Conservation (phyloP, 192 early-diverging fungal genomes). For the Hyaloraphidium curvatum region DNA sequence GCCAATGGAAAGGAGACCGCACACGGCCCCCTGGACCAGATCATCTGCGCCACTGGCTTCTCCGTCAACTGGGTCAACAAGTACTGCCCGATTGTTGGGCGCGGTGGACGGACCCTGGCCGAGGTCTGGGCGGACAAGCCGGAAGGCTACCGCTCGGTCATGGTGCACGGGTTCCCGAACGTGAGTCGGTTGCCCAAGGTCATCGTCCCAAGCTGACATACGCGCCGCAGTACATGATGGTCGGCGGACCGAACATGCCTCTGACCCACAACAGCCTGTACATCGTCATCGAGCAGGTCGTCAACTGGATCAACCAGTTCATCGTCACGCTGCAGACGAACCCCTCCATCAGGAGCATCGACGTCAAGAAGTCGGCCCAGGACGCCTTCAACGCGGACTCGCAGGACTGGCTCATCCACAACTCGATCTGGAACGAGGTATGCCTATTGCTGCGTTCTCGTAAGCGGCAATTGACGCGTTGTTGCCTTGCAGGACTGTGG, state of each 20-base stretch:
- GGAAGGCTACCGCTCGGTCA: background rate
- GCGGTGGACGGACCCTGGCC: background rate
- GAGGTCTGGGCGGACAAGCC: background rate
- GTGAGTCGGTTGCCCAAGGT: background rate
- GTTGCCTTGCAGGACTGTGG: background rate
- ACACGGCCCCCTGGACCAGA: background rate
- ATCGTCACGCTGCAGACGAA: background rate
- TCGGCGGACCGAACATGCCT: background rate
- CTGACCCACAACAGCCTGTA: constrained; percentile 1
- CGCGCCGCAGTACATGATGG: background rate
- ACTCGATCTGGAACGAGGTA: background rate
- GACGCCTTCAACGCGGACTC: background rate
- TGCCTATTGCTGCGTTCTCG: background rate
- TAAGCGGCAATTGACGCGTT: background rate
- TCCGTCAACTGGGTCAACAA: background rate
- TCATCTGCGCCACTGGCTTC: background rate
- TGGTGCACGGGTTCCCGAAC: constrained; percentile 1
- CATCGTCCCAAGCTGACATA: background rate
- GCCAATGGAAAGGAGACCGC: background rate
- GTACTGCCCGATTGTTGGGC: background rate
- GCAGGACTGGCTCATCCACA: background rate
- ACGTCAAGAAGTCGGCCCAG: background rate
- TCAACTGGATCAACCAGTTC: background rate
- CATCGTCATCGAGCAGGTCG: background rate
- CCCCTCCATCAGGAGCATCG: background rate